Evolutionary conservation across 148 eudicot genomes (phyloP), one percentile per base, ranked within the genome.

Genomic region (Salicornia ramosissima): DNA sequence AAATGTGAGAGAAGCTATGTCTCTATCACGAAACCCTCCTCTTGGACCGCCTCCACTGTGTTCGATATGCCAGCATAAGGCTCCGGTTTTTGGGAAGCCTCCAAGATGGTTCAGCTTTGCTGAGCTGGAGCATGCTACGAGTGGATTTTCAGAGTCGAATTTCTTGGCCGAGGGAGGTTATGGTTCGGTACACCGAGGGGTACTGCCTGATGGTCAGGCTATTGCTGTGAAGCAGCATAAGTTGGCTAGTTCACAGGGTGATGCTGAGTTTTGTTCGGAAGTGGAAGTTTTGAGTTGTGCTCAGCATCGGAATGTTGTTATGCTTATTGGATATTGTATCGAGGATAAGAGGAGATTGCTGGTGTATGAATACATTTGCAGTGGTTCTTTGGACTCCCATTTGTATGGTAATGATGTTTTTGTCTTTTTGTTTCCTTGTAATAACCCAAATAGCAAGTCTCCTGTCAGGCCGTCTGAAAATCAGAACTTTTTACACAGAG

Each of bases 91-190:
- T 56, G 96, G 97, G 51, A 92, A 92, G 60, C 97, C 97, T 25
- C 97, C 97, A 15, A 89, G 73, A 76, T 86, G 90, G 97, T 92
- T 92, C 64, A 75, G 89, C 43, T 92, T 83, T 79, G 89, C 89
- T 46, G 97, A 92, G 80, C 84, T 92, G 65, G 92, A 92, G 83
- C 84, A 80, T 62, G 97, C 97, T 43, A 91, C 97, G 18, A 80
- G 87, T 50, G 92, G 96, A 13, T 91, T 91, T 78, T 91, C 97
- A 3, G 77, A 83, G 72, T 86, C 90, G 18, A 91, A 91, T 81
- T 91, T 91, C 74, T 82, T 91, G 74, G 97, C 95, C 0, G 97
- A 91, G 70, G 96, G 97, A 52, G 96, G 89, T 13, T 86, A 53
- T 79, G 86, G 89, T 34, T 86, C 86, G 0, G 89, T 86, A 4